Evolutionary conservation across 139 green algal genomes (phyloP).

Genomic region (Chlorella sp.): DNA sequence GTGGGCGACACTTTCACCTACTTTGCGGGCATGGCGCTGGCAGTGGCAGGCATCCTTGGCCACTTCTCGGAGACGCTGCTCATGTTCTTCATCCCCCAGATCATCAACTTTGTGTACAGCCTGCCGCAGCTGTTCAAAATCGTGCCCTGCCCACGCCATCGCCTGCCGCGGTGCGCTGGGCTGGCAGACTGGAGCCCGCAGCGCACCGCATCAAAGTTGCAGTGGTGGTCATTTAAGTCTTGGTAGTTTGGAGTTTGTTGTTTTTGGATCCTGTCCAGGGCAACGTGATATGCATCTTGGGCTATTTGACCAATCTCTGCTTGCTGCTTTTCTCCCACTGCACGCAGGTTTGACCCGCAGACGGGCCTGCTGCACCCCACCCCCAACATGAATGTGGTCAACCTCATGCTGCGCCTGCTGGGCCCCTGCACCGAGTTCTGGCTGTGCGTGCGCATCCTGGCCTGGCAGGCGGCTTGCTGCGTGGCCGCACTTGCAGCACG

Average conservation of each 20-base stretch:
- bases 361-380: slow-evolving; percentile 82
- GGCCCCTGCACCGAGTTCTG: slow-evolving; percentile 83
- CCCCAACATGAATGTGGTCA: slow-evolving; percentile 97
- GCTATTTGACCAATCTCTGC: too few relatives aligned
- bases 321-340: too few relatives aligned
- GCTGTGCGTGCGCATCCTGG: slow-evolving; percentile 89
- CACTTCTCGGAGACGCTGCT: slow-evolving; percentile 98
- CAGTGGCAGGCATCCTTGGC: slow-evolving; percentile 96
- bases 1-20: slow-evolving; percentile 99
- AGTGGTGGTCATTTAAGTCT: too few relatives aligned
- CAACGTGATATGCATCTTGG: too few relatives aligned
- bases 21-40: slow-evolving; percentile 99
- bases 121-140: slow-evolving; percentile 97
- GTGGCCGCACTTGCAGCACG: slow-evolving; percentile 66
- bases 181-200: too few relatives aligned
- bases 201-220: too few relatives aligned
- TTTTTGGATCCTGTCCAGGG: too few relatives aligned
- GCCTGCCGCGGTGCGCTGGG: slow-evolving; percentile 82
- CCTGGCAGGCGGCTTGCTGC: slow-evolving; percentile 84
- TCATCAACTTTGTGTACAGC: slow-evolving; percentile 99
- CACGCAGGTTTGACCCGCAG: slow-evolving; percentile 77
- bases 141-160: slow-evolving; percentile 94
- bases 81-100: slow-evolving; percentile 92
- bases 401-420: slow-evolving; percentile 88
- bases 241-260: too few relatives aligned